Percentiles rank a stretch among this genome's conserved stretches.
These are phyloP conservation scores for Verticillium longisporum DNA, from an alignment of 2,329 filamentous ascomycete species.

Conservation along the genomic window DNA sequence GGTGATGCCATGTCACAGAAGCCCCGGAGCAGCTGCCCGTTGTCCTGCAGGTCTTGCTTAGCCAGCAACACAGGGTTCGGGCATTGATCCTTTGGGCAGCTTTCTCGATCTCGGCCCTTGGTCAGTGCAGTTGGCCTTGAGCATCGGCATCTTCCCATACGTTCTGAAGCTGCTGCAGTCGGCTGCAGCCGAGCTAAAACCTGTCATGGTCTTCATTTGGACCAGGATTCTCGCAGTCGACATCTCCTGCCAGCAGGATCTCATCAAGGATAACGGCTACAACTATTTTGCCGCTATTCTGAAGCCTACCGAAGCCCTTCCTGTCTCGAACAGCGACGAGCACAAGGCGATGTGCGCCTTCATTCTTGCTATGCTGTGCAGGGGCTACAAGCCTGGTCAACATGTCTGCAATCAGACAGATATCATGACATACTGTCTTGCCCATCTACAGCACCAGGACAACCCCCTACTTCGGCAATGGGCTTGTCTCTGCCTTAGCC, in stretches of 20 bases:
- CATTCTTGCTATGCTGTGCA: constrained; percentile 95
- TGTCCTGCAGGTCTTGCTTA: constrained; percentile 89
- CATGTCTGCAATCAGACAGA: constrained; percentile 86
- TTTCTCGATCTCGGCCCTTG: constrained; percentile 95
- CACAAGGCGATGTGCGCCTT: constrained; percentile 99
- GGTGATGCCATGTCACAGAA: constrained; percentile 76
- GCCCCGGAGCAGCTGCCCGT: constrained; percentile 94
- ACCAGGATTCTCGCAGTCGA: constrained; percentile 92
- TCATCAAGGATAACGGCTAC: constrained; percentile 95
- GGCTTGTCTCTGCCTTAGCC: constrained; percentile 91
- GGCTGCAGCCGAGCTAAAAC: constrained; percentile 87
- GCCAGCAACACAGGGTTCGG: constrained; percentile 86
- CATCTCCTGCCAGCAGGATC: constrained; percentile 83
- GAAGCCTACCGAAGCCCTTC: constrained; percentile 75
- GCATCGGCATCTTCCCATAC: constrained; percentile 97
- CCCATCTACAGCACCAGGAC: constrained; percentile 76
- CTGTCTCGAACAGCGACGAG: constrained; percentile 82
- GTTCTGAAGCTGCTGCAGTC: constrained; percentile 96
- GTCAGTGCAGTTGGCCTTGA: constrained; percentile 96
- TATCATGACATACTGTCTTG: constrained; percentile 80
- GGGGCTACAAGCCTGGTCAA: constrained; percentile 86
- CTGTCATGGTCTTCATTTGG: constrained; percentile 99
- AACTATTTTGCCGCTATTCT: constrained; percentile 94
- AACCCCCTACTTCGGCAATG: constrained; percentile 89
- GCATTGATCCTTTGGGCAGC: constrained; percentile 87